Evolutionary conservation across 2,329 filamentous ascomycete genomes (phyloP), one percentile per base, ranked within the genome.

Genomic region (Colletotrichum sidae): DNA sequence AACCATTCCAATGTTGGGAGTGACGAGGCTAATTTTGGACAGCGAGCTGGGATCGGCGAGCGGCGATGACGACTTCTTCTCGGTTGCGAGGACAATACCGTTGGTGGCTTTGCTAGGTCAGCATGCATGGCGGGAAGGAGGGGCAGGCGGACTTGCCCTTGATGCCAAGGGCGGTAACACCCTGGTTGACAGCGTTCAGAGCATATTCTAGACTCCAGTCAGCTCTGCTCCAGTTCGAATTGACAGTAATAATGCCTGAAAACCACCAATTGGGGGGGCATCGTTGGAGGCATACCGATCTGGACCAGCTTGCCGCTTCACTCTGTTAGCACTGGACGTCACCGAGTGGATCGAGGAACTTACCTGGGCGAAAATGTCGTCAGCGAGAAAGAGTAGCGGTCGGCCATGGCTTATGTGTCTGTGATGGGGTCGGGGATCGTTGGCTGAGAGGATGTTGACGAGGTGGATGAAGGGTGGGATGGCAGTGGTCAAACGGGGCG

Each of bases 301-400:
- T 99, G 96, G 71, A 98, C 95, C 84, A 99, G 91, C 86, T 99
- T 99, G 79, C 96, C 96, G 81, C 96, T 98, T 73, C 73, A 68
- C 41, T 39, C 45, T 12, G 65, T 67, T 53, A 69, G 67, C 54
- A 55, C 35, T 17, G 49, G 56, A 67, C 69, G 60, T 68, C 65
- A 68, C 56, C 46, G 15, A 62, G 42, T 39, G 55, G 33, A 60
- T 25, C 65, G 64, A 70, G 67, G 67, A 77, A 76, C 89, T 81
- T 90, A 96, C 96, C 95, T 99, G 80, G 96, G 96, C 76, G 96
- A 98, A 90, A 99, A 99, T 70, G 96, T 99, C 70, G 96, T 99
- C 79, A 99, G 88, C 67, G 96, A 99, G 90, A 99, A 99, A 60
- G 95, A 97, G 83, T 99, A 99, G 85, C 96, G 88, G 83, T 99